Conservation (phyloP, 805 yeast genomes). For the Ogataea trehalophila region DNA sequence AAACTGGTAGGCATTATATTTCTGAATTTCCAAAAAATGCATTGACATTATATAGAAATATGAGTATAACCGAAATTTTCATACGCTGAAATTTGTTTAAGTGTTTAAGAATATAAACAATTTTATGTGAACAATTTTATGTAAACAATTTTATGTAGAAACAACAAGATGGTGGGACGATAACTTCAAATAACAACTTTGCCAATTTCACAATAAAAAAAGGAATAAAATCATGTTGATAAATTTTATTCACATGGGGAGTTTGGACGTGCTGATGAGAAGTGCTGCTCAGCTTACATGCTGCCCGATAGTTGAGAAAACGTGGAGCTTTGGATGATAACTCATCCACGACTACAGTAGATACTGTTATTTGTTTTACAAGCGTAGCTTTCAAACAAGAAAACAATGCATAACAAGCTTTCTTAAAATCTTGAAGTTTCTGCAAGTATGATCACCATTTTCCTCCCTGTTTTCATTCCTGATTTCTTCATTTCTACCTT, state of each 20-base stretch:
- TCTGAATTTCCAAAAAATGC: conserved; percentile 88
- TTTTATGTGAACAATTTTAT: too few species aligned
- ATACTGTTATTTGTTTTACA: conserved; percentile 93
- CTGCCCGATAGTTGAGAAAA: conserved; percentile 84
- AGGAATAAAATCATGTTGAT: conserved; percentile 93
- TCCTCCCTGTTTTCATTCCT: too few species aligned
- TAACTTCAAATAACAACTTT: conserved; percentile 42
- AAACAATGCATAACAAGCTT: conserved; percentile 70
- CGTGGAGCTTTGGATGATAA: conserved; percentile 96
- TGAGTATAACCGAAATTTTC: conserved; percentile 94
- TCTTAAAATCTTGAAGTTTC: conserved; percentile 93
- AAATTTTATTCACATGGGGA: conserved; percentile 92
- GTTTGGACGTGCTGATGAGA: conserved; percentile 76
- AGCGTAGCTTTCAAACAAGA: conserved; percentile 70
- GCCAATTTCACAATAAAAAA: conserved; percentile 60
- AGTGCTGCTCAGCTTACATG: conserved; percentile 90
- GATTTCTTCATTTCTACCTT: too few species aligned
- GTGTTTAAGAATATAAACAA: conserved; percentile 77
- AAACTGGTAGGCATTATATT: conserved; percentile 96
- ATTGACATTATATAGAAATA: conserved; percentile 93
- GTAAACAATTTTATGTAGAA: conserved; percentile 58
- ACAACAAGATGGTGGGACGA: conserved; percentile 44
- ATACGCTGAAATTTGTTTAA: conserved; percentile 84
- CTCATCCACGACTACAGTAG: conserved; percentile 95
- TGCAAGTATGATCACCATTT: conserved; percentile 34